Percentiles rank a stretch among this genome's conserved stretches.
Evolutionary conservation across 2,329 filamentous ascomycete genomes (phyloP).

Genomic region (Pseudonectria buxi): DNA sequence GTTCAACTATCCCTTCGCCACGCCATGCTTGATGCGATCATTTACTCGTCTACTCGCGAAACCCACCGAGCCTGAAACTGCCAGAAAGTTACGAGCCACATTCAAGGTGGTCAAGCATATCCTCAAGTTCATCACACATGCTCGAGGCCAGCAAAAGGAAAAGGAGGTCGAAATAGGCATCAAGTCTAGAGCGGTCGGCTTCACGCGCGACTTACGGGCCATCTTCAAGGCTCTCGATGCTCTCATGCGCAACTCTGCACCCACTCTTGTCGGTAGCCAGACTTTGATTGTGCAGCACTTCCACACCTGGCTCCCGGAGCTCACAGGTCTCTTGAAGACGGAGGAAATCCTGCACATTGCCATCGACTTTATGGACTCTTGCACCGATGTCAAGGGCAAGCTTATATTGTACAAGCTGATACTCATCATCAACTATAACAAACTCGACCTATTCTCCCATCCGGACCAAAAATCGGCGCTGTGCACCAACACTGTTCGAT

Average conservation of each 20-base stretch:
- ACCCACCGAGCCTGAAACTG: conserved; percentile 74
- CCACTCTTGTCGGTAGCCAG: conserved; percentile 86
- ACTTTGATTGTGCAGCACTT: conserved; percentile 94
- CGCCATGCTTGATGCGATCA: conserved; percentile 78
- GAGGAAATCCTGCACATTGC: conserved; percentile 88
- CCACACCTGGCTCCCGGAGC: conserved; percentile 93
- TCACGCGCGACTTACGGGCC: conserved; percentile 73
- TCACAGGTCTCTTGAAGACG: conserved; percentile 66
- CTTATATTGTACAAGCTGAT: conserved; percentile 87
- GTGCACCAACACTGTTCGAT: conserved; percentile 74
- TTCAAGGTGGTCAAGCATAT: conserved; percentile 94
- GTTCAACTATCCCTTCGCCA: conserved; percentile 92
- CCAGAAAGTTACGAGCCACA: conserved; percentile 77
- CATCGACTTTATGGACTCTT: conserved; percentile 90
- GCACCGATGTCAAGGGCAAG: conserved; percentile 79
- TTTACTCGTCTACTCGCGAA: conserved; percentile 78
- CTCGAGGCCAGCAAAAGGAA: conserved; percentile 75
- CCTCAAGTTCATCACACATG: conserved; percentile 89
- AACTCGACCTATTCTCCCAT: conserved; percentile 73
- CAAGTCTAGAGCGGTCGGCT: conserved; percentile 62
- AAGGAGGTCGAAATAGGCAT: conserved; percentile 86
- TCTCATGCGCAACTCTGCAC: conserved; percentile 81
- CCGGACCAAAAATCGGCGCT: conserved; percentile 68
- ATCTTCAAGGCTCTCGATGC: conserved; percentile 87
- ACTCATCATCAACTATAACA: conserved; percentile 85